Percentiles rank a stretch among this genome's conserved stretches.
Conservation (phyloP, 768 basidiomycete genomes). For the Lentinula edodes region DNA sequence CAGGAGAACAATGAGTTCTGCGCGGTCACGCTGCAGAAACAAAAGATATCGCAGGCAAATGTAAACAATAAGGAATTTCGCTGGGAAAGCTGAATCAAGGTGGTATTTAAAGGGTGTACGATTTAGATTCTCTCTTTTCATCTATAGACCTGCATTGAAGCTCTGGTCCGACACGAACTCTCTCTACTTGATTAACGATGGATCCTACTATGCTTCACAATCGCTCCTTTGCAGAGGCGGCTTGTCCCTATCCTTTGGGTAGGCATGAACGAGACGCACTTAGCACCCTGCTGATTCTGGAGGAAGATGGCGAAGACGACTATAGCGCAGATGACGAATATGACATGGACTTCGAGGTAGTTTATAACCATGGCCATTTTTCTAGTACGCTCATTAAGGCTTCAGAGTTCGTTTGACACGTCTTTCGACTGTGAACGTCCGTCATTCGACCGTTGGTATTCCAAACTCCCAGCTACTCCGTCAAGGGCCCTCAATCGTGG, state of each 20-base stretch:
- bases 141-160: background rate
- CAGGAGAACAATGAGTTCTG: background rate
- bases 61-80: background rate
- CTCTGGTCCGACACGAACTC: background rate
- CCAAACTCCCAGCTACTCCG: background rate
- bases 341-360: background rate
- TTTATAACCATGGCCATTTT: background rate
- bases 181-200: background rate
- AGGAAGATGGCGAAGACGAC: background rate
- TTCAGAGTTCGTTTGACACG: background rate
- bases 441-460: background rate
- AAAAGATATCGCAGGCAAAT: background rate
- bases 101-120: background rate
- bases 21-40: slow-evolving; percentile 1
- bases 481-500: background rate
- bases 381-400: background rate
- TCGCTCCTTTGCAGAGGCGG: background rate
- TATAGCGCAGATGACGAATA: background rate
- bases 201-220: background rate
- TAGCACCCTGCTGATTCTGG: background rate
- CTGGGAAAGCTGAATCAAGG: background rate
- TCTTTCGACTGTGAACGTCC: background rate
- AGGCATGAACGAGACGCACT: background rate
- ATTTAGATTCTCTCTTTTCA: background rate
- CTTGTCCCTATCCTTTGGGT: background rate